phyloP scores from a whole-genome alignment of 176 grass and related monocot species.

The Olyra latifolia region DNA sequence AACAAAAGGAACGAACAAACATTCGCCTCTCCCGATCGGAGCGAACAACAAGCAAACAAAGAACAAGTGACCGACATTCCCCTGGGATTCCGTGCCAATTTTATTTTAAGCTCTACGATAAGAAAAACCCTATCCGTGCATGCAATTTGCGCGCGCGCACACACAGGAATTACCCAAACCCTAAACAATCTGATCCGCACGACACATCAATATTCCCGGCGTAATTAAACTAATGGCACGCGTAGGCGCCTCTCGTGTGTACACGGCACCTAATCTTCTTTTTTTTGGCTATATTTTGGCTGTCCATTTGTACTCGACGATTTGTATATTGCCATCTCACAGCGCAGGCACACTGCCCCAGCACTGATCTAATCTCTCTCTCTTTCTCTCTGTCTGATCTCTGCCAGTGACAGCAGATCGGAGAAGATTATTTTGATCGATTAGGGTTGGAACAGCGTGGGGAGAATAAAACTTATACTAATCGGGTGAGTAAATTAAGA shows the following conservation, averaged over 20 bases:
- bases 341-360: slow-evolving; percentile 52
- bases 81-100: slow-evolving; percentile 26
- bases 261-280: slow-evolving; percentile 36
- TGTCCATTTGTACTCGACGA: slow-evolving; percentile 2
- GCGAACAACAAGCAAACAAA: slow-evolving; percentile 54
- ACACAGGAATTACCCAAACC: neutral
- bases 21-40: slow-evolving; percentile 42
- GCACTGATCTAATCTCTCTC: slow-evolving; percentile 47
- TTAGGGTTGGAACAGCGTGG: slow-evolving; percentile 29
- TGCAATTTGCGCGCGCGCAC: slow-evolving; percentile 49
- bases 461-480: neutral
- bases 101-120: neutral
- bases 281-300: neutral
- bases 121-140: slow-evolving; percentile 15
- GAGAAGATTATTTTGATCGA: slow-evolving; percentile 7
- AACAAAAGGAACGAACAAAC: slow-evolving; percentile 42
- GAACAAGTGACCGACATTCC: slow-evolving; percentile 65
- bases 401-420: neutral
- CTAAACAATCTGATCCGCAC: slow-evolving; percentile 41
- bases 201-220: neutral
- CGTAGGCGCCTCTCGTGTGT: slow-evolving; percentile 21
- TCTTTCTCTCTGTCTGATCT: too few relatives aligned
- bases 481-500: slow-evolving; percentile 8
- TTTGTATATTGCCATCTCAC: slow-evolving; percentile 49
- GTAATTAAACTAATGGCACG: slow-evolving; percentile 49